Conservation (phyloP, 2,329 filamentous ascomycete genomes). For the Furcasterigmium furcatum region DNA sequence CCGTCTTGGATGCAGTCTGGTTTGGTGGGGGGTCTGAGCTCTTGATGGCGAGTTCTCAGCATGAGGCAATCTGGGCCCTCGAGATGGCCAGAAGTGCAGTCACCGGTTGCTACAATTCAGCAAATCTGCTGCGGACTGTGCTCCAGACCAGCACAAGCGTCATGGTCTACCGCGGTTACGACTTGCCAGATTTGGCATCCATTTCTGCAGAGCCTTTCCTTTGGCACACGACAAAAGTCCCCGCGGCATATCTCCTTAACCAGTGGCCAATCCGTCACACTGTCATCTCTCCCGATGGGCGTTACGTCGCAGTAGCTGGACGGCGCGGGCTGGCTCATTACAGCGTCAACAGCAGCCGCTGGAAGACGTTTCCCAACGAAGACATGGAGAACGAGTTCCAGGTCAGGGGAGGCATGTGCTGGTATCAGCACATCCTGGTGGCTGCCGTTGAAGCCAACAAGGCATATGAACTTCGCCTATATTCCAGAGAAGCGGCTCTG, state of each 20-base stretch:
- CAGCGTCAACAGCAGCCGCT: conserved; percentile 87
- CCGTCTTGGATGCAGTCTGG: conserved; percentile 78
- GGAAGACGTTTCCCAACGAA: conserved; percentile 88
- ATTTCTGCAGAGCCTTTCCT: conserved; percentile 88
- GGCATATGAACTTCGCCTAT: conserved; percentile 84
- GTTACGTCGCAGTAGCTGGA: conserved; percentile 96
- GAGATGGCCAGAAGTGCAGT: conserved; percentile 95
- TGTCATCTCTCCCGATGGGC: conserved; percentile 85
- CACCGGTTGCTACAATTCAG: conserved; percentile 84
- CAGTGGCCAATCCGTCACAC: conserved; percentile 92
- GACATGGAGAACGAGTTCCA: conserved; percentile 85
- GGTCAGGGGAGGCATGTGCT: conserved; percentile 95
- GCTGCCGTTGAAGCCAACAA: conserved; percentile 86
- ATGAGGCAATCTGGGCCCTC: conserved; percentile 79
- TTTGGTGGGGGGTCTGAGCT: conserved; percentile 85
- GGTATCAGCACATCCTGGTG: conserved; percentile 94
- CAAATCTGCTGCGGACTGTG: conserved; percentile 85
- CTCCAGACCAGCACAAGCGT: conserved; percentile 85
- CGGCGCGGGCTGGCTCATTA: conserved; percentile 91
- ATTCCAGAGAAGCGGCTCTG: conserved; percentile 80
- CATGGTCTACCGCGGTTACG: conserved; percentile 91
- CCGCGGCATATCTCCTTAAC: conserved; percentile 77
- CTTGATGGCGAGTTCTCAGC: conserved; percentile 65
- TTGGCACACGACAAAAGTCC: conserved; percentile 93
- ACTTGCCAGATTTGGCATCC: conserved; percentile 83